These are phyloP conservation scores for Onygenales sp. DNA, from an alignment of 2,329 filamentous ascomycete genomes.

Conservation along the genomic window DNA sequence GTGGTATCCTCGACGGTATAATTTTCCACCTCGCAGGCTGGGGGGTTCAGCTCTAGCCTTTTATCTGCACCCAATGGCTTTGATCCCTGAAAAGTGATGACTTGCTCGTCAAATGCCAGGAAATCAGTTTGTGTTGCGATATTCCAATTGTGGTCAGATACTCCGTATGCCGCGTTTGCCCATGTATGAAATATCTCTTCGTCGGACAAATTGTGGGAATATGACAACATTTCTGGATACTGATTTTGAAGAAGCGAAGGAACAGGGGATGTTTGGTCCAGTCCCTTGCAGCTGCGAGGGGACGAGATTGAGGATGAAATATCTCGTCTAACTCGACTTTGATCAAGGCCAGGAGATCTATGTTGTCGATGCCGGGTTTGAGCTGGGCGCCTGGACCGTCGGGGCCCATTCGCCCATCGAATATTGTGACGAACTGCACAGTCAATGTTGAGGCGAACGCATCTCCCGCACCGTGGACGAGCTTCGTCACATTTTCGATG, in stretches of 20 bases:
- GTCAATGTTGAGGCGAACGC: neutral
- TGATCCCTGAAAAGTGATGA: neutral
- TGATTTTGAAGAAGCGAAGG: too few species aligned
- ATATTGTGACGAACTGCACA: neutral
- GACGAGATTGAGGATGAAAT: neutral
- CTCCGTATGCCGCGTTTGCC: neutral
- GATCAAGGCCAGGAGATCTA: neutral
- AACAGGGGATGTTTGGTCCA: too few species aligned
- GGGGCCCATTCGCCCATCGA: neutral
- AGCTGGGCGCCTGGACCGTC: neutral
- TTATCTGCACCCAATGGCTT: neutral
- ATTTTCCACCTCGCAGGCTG: neutral
- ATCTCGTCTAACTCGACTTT: neutral
- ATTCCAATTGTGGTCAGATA: too few species aligned
- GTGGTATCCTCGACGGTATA: neutral
- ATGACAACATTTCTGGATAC: too few species aligned
- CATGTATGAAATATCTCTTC: neutral
- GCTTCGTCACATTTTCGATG: slow-evolving; percentile 2
- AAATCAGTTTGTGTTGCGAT: neutral
- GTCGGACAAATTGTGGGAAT: neutral
- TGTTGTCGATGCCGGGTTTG: neutral
- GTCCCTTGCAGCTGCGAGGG: too few species aligned
- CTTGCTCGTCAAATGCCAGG: neutral
- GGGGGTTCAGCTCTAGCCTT: neutral
- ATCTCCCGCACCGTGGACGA: neutral